Conservation (phyloP, 2,329 filamentous ascomycete species). For the Aschersonia sp. region DNA sequence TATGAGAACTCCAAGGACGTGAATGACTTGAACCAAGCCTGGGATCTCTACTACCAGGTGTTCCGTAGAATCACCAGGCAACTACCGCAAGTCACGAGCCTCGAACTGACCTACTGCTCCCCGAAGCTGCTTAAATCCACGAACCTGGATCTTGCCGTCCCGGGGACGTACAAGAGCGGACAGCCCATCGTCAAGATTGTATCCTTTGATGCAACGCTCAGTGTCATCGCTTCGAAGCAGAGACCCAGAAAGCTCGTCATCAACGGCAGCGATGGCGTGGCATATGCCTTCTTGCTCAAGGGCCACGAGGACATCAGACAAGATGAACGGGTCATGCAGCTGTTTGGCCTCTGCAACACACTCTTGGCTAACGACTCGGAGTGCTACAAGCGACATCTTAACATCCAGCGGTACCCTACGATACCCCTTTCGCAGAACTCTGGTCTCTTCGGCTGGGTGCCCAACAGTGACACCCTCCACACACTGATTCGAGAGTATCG, state of each 20-base stretch:
- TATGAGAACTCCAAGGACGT: constrained; percentile 82
- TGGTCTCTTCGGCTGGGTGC: constrained; percentile 89
- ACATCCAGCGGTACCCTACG: constrained; percentile 90
- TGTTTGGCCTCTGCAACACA: constrained; percentile 96
- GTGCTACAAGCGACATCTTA: constrained; percentile 91
- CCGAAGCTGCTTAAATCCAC: constrained; percentile 77
- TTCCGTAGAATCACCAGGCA: constrained; percentile 93
- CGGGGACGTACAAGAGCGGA: constrained; percentile 77
- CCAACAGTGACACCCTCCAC: constrained; percentile 93
- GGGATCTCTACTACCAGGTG: constrained; percentile 98
- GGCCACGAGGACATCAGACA: constrained; percentile 99
- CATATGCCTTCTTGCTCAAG: constrained; percentile 85
- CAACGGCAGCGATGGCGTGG: constrained; percentile 74
- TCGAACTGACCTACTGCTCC: constrained; percentile 94
- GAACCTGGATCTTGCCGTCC: constrained; percentile 85
- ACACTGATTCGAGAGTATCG: constrained; percentile 95
- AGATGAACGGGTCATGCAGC: constrained; percentile 97
- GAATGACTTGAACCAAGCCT: constrained; percentile 92
- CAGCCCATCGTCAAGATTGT: constrained; percentile 68
- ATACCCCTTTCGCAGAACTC: constrained; percentile 95
- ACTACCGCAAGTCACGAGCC: constrained; percentile 76
- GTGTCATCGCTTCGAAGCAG: constrained; percentile 94
- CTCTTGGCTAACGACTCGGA: constrained; percentile 87
- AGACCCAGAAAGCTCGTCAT: constrained; percentile 79
- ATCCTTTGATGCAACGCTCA: constrained; percentile 80